Evolutionary conservation across 1,284 basidiomycete genomes (phyloP), one percentile per base, ranked within the genome.

Genomic region (Sporisorium exsertum): DNA sequence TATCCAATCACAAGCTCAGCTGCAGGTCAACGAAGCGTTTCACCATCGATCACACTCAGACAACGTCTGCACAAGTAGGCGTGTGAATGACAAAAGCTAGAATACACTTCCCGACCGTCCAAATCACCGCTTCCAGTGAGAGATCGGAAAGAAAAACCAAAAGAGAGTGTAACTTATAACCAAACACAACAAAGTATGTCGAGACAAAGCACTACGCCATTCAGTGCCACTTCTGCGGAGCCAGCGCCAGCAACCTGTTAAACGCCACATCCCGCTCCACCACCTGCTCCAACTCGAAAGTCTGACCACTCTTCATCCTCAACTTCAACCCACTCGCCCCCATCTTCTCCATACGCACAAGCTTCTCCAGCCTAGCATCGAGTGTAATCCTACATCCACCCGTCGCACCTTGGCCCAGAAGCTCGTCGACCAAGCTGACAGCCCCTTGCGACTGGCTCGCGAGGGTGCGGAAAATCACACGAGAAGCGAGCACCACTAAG

Each of bases 181-280:
- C 15, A n/a, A 16, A 35, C n/a, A n/a, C n/a, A n/a, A n/a, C n/a
- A 35, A 35, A 12, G 35, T 35, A 35, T 35, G 13, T 35, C 0
- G 16, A 35, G 16, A 26, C 15, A 0, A 43, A 43, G 29, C 18
- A 10, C 5, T 32, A 5, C 29, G 5, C 29, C 22, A 22, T 10
- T 47, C 22, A 72, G 18, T 64, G 46, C 75, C 75, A 77, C 54
- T 56, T 66, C 52, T 70, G 67, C 16, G 71, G 66, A 26, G 65
- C 53, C 0, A 77, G 50, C 22, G 66, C 75, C 13, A 74, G 5
- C 27, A 77, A 32, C 26, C 54, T 8, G 33, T 70, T 71, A 24
- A 77, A 77, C 22, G 66, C 75, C 33, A 37, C 32, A 51, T 77
- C 75, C 26, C 75, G 47, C 6, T 40, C 29, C 7, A 20, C 6